These are phyloP conservation scores for Pythium folliculosum DNA, from an alignment of 352 stramenopile genomes.

Conservation along the genomic window DNA sequence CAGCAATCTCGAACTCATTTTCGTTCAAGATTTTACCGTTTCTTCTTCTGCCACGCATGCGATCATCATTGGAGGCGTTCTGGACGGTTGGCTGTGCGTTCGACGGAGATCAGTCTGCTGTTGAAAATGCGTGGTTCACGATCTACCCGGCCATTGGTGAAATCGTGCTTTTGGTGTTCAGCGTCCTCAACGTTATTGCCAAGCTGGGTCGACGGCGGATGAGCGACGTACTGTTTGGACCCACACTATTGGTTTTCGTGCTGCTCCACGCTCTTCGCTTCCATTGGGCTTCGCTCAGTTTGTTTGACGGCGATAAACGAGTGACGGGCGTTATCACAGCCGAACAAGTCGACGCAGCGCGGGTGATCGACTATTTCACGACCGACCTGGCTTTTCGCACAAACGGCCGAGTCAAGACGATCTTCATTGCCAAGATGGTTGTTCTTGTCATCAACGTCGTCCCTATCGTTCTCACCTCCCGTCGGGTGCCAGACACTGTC, in stretches of 20 bases:
- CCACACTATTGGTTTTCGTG: constrained; percentile 27
- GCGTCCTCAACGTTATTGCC: constrained; percentile 25
- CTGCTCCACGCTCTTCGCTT: constrained; percentile 20
- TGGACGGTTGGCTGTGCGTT: constrained; percentile 28
- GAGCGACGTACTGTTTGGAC: constrained; percentile 33
- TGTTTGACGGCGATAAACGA: constrained; percentile 13
- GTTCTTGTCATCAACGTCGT: constrained; percentile 23
- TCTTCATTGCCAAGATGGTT: constrained; percentile 21
- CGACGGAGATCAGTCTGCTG: constrained; percentile 27
- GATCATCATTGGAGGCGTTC: constrained; percentile 31
- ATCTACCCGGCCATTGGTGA: constrained; percentile 38
- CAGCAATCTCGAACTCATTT: constrained; percentile 14
- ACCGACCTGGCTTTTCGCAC: constrained; percentile 23
- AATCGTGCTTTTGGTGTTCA: constrained; percentile 33
- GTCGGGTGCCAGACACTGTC: background rate
- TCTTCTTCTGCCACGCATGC: constrained; percentile 25
- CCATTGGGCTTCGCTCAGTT: background rate
- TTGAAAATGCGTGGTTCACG: constrained; percentile 35
- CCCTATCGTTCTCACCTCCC: constrained; percentile 3
- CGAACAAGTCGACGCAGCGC: constrained; percentile 14
- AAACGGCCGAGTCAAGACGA: constrained; percentile 11
- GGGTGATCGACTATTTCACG: constrained; percentile 13
- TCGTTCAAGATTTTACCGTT: constrained; percentile 29
- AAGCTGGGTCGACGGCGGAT: constrained; percentile 23
- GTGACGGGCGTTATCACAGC: constrained; percentile 15